Evolutionary conservation across 192 early-diverging fungal species (phyloP).

Genomic region (Entomortierella parvispora): DNA sequence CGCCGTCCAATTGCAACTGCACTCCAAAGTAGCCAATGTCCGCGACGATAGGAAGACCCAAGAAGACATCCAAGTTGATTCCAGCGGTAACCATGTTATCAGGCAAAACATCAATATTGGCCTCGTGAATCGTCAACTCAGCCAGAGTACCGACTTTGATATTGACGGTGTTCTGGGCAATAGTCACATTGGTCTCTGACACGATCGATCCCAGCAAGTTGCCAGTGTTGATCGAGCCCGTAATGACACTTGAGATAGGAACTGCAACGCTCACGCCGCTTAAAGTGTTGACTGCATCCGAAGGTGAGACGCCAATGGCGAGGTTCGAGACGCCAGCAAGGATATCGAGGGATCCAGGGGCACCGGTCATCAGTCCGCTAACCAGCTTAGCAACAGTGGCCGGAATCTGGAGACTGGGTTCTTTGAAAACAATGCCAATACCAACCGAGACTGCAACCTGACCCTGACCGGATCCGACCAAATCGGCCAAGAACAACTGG

Average conservation of each 20-base stretch:
- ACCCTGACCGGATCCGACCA: conserved; percentile 18
- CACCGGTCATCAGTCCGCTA: conserved; percentile 15
- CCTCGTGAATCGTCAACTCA: conserved; percentile 16
- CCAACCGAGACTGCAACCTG: conserved; percentile 20
- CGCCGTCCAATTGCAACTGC: conserved; percentile 11
- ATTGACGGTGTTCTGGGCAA: conserved; percentile 5
- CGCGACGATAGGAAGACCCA: conserved; percentile 16
- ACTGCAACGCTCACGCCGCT: conserved; percentile 7
- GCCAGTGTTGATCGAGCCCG: conserved; percentile 14
- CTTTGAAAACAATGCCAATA: conserved; percentile 22
- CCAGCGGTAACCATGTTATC: conserved; percentile 13
- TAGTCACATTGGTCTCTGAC: conserved; percentile 11
- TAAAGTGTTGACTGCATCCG: conserved; percentile 21
- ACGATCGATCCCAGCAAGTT: conserved; percentile 10
- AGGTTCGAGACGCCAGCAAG: conserved; percentile 11
- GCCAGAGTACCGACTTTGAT: conserved; percentile 18
- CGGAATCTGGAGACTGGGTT: conserved; percentile 15
- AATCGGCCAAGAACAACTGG: conserved; percentile 11
- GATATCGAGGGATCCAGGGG: conserved; percentile 4
- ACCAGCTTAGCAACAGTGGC: conserved; percentile 11
- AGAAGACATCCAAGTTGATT: conserved; percentile 23
- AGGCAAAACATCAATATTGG: conserved; percentile 13
- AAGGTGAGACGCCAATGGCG: conserved; percentile 18
- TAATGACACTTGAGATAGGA: conserved; percentile 10
- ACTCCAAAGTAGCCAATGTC: conserved; percentile 24